Base-by-base conservation (phyloP, 2,329 filamentous ascomycete genomes). In the Pseudopithomyces maydicus region DNA sequence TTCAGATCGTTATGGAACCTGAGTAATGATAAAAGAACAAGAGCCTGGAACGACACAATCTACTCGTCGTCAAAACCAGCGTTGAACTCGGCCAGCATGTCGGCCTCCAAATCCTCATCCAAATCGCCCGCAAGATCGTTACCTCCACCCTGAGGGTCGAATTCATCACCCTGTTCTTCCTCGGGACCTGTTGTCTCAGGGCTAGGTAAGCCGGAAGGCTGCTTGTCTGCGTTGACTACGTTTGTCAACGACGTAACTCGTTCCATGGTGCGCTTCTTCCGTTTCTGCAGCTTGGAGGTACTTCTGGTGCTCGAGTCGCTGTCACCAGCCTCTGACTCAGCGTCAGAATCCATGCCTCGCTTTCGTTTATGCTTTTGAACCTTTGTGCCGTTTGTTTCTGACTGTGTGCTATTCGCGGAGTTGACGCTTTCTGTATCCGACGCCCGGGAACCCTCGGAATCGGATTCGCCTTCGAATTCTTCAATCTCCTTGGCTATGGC, bases 401-500 rank as follows among this genome's bases (percentile, higher is more conserved):
- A 65, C 44, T 54, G 58, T 6, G 62, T 66, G 63, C 72, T 72
- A 19, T 61, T 64, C 10, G 75, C 70, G 0, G 74, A 75, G 1
- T 60, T 63, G 15, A 71, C 67, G 46, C 73, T 73, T 33, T 77
- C 71, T 11, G 72, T 67, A 43, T 72, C 73, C 7, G 70, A 72
- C 3, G 65, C 66, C 42, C 63, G 65, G 14, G 67, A 62, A 17
- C 67, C 67, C 5, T 74, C 75, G 1, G 74, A 74, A 10, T 76
- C 76, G 4, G 73, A 67, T 33, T 74, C 73, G 41, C 83, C 84
- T 63, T 95, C 78, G 64, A 95, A 93, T 44, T 91, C 90, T 14
- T 85, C 85, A 10, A 96, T 78, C 68, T 96, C 92, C 56, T 90
- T 87, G 62, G 92, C 88, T 1, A 81, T 78, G 43, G 80, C 78